A percentile compares a stretch with the other conserved stretches of the same genome.
Conservation (phyloP, 2,329 filamentous ascomycete species). For the Verticillium nonalfalfae region DNA sequence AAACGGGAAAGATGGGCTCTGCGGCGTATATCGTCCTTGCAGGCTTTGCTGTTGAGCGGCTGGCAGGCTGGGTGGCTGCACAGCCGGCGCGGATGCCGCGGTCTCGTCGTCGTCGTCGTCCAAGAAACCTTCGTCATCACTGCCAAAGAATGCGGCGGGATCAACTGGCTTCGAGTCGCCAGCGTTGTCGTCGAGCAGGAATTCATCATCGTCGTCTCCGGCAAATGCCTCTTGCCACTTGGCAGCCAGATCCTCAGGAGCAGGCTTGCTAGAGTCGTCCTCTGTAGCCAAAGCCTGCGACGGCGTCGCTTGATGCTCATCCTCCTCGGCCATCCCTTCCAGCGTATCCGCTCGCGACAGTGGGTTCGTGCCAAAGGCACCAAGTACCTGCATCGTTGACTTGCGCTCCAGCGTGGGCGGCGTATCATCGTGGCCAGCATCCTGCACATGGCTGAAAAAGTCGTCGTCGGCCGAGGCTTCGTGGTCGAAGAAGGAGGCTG, state of each 20-base stretch:
- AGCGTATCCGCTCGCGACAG: conserved; percentile 15
- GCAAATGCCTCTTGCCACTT: conserved; percentile 80
- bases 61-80: conserved; percentile 11
- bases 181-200: conserved; percentile 52
- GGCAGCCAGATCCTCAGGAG: conserved; percentile 62
- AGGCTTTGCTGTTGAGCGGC: background rate
- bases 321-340: conserved; percentile 24
- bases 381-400: conserved; percentile 62
- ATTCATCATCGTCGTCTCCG: conserved; percentile 63
- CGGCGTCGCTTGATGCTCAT: conserved; percentile 15
- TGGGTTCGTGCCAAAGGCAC: conserved; percentile 33
- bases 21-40: conserved; percentile 3
- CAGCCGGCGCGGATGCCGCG: conserved; percentile 14
- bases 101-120: conserved; percentile 55
- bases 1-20: conserved; percentile 8
- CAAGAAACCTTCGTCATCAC: conserved; percentile 81
- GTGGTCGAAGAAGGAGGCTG: conserved; percentile 29
- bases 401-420: conserved; percentile 52
- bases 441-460: conserved; percentile 53
- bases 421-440: conserved; percentile 18
- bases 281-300: conserved; percentile 10
- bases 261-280: conserved; percentile 14
- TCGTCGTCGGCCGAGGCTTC: conserved; percentile 46
- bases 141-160: conserved; percentile 63
- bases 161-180: conserved; percentile 46